Conservation (phyloP, 192 early-diverging fungal genomes). For the Lunasporangiospora selenospora region DNA sequence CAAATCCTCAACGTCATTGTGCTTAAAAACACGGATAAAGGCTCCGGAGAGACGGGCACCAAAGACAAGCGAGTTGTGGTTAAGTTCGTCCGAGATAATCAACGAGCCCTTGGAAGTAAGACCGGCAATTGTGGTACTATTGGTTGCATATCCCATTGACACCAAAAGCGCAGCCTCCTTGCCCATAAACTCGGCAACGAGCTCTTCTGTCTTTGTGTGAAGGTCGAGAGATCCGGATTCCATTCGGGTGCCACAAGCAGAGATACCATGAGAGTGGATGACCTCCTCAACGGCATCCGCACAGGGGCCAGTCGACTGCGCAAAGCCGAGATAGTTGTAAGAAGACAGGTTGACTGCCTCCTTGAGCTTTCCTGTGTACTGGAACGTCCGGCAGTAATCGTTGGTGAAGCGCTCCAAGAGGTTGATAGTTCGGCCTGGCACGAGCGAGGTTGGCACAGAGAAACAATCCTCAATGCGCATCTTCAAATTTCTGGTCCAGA, state of each 20-base stretch:
- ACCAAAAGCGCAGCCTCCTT: conserved; percentile 86
- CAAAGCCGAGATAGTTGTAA: conserved; percentile 99
- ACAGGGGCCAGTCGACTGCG: conserved; percentile 90
- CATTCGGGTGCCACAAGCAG: conserved; percentile 66
- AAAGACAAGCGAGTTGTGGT: conserved; percentile 94
- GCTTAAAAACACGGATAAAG: conserved; percentile 90
- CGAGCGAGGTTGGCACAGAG: conserved; percentile 93
- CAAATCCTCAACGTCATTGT: conserved; percentile 87
- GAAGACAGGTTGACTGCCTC: conserved; percentile 93
- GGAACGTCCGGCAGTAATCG: conserved; percentile 86
- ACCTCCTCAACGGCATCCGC: conserved; percentile 90
- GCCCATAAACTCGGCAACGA: conserved; percentile 92
- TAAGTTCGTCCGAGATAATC: conserved; percentile 95
- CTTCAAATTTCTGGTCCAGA: conserved; percentile 89
- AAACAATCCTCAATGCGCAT: conserved; percentile 90
- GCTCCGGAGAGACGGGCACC: conserved; percentile 93
- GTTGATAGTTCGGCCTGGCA: conserved; percentile 86
- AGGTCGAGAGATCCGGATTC: conserved; percentile 75
- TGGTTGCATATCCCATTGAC: conserved; percentile 98
- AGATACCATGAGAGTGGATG: conserved; percentile 76
- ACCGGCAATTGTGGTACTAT: conserved; percentile 92
- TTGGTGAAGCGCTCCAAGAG: conserved; percentile 85
- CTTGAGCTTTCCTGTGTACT: conserved; percentile 80
- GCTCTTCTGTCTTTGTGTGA: conserved; percentile 79
- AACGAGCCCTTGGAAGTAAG: conserved; percentile 85